These are phyloP conservation scores for Phytophthora pluvialis DNA, from an alignment of 352 stramenopile species.

Conservation along the genomic window DNA sequence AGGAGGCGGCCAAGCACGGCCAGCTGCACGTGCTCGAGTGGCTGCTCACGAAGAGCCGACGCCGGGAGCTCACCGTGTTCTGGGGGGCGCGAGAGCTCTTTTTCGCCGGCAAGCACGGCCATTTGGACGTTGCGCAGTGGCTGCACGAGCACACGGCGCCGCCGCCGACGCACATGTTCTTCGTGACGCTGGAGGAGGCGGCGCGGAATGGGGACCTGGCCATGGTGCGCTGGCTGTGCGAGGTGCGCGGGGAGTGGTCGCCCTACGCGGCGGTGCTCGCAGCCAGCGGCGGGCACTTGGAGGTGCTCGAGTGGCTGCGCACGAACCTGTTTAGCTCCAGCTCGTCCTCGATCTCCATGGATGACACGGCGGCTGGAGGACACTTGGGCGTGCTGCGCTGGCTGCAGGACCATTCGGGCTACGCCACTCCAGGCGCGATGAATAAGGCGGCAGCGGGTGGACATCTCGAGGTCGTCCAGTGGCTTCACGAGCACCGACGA, in stretches of 20 bases:
- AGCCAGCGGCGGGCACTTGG: slow-evolving; percentile 36
- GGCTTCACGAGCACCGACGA: slow-evolving; percentile 23
- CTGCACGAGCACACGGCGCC: slow-evolving; percentile 41
- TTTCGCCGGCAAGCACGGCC: slow-evolving; percentile 40
- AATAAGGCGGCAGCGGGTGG: slow-evolving; percentile 58
- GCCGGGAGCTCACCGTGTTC: slow-evolving; percentile 30
- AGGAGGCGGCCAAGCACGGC: slow-evolving; percentile 40
- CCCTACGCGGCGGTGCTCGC: slow-evolving; percentile 41
- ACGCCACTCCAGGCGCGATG: slow-evolving; percentile 49
- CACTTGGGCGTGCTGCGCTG: slow-evolving; percentile 33
- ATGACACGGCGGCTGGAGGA: slow-evolving; percentile 33
- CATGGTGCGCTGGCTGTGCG: slow-evolving; percentile 44
- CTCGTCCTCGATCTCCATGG: slow-evolving; percentile 40
- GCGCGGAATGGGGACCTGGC: slow-evolving; percentile 36
- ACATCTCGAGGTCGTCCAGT: slow-evolving; percentile 52
- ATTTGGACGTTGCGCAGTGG: slow-evolving; percentile 38
- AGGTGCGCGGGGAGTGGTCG: slow-evolving; percentile 39
- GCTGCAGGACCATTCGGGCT: slow-evolving; percentile 41
- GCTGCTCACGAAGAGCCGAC: slow-evolving; percentile 21
- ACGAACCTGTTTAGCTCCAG: slow-evolving; percentile 44
- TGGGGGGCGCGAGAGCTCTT: slow-evolving; percentile 44
- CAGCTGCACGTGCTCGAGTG: slow-evolving; percentile 35
- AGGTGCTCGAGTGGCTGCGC: slow-evolving; percentile 40
- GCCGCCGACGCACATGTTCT: slow-evolving; percentile 48
- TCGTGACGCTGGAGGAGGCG: slow-evolving; percentile 44